Conservation (phyloP, 306 rosid species). For the Cajanus cajan region DNA sequence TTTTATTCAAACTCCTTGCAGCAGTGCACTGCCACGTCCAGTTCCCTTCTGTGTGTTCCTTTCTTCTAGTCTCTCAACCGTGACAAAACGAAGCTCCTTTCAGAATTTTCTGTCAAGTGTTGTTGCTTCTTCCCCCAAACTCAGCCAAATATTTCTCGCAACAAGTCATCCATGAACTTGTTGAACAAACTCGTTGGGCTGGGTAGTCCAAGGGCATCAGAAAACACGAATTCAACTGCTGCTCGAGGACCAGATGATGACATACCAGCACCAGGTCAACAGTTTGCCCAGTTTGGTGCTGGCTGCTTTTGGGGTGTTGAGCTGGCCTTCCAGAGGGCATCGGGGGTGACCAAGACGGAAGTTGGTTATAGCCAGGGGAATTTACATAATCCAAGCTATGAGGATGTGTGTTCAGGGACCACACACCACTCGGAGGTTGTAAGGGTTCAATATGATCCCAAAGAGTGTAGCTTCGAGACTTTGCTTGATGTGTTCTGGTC, state of each 20-base stretch:
- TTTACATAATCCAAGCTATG: slow-evolving; percentile 67
- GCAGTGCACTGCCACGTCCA: slow-evolving; percentile 27
- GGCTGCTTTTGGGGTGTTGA: slow-evolving; percentile 99
- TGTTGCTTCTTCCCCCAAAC: slow-evolving; percentile 43
- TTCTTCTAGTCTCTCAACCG: slow-evolving; percentile 21
- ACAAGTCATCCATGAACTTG: slow-evolving; percentile 62
- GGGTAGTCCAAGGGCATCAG: slow-evolving; percentile 48
- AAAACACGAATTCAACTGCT: slow-evolving; percentile 56
- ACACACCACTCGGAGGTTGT: slow-evolving; percentile 78
- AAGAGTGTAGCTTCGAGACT: slow-evolving; percentile 57
- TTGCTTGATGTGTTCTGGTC: slow-evolving; percentile 75
- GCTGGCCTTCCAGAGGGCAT: slow-evolving; percentile 74
- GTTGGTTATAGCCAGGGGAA: slow-evolving; percentile 82
- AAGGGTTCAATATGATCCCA: slow-evolving; percentile 79
- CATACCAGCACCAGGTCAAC: slow-evolving; percentile 69
- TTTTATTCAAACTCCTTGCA: slow-evolving; percentile 47
- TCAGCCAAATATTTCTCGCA: slow-evolving; percentile 31
- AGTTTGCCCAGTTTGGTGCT: slow-evolving; percentile 86
- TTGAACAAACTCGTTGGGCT: slow-evolving; percentile 69
- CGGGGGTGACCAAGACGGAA: slow-evolving; percentile 80
- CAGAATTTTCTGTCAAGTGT: slow-evolving; percentile 20
- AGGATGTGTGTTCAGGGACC: slow-evolving; percentile 68
- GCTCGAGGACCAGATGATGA: slow-evolving; percentile 82
- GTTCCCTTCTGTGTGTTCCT: slow-evolving; percentile 7
- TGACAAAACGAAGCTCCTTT: slow-evolving; percentile 28